Evolutionary conservation across 345 rosid species (phyloP).

Genomic region (Aethionema arabicum): DNA sequence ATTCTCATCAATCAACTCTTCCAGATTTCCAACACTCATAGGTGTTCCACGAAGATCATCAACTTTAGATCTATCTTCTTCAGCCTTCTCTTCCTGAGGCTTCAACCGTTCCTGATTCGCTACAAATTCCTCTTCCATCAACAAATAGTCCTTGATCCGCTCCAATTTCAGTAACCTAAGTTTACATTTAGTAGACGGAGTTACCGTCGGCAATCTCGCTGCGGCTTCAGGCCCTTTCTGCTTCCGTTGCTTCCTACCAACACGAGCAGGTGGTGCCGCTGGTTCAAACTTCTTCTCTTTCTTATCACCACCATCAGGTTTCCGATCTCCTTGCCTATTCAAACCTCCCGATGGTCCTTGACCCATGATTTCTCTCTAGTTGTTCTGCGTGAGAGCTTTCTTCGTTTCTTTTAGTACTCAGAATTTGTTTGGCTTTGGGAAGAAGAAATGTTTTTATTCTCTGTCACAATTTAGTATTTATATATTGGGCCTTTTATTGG

Average conservation of each 20-base stretch:
- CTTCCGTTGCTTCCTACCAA: constrained; percentile 81
- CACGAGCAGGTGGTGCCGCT: constrained; percentile 87
- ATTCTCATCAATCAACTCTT: constrained; percentile 95
- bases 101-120: constrained; percentile 86
- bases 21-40: constrained; percentile 93
- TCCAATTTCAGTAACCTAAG: constrained; percentile 78
- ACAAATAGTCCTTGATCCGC: constrained; percentile 79
- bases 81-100: constrained; percentile 96
- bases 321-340: constrained; percentile 81
- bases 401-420: constrained; percentile 3
- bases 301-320: constrained; percentile 69
- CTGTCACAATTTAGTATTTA: not conserved
- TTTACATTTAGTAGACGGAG: constrained; percentile 82
- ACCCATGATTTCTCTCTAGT: constrained; percentile 57
- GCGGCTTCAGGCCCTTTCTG: constrained; percentile 96
- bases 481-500: not conserved
- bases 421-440: constrained; percentile 32
- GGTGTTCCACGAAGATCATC: constrained; percentile 92
- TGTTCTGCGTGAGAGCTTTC: constrained; percentile 12
- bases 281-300: constrained; percentile 95
- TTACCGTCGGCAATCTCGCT: constrained; percentile 78
- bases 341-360: constrained; percentile 89
- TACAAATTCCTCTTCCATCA: constrained; percentile 98
- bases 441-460: constrained; percentile 29
- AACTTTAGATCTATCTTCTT: constrained; percentile 90